Evolutionary conservation across 75 land plant species (phyloP).

Genomic region (Gnetum montanum): DNA sequence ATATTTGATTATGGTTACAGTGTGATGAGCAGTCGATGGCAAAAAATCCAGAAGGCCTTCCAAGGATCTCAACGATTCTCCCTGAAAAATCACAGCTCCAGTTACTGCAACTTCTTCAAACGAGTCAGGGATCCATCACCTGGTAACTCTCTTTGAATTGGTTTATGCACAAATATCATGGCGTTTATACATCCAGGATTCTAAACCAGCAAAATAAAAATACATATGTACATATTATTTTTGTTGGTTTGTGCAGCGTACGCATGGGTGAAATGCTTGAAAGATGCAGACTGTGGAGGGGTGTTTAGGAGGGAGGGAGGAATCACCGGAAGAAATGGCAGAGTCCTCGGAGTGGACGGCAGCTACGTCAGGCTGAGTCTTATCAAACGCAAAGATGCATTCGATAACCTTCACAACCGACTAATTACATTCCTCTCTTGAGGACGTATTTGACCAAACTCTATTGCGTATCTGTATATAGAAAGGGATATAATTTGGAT

Average conservation of each 20-base stretch:
- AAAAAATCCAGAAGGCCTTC: constrained; percentile 21
- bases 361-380: constrained; percentile 42
- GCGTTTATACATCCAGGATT: too few species aligned
- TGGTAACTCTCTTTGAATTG: too few species aligned
- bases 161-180: too few species aligned
- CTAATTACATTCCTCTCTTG: too few species aligned
- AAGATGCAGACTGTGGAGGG: constrained; percentile 32
- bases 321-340: constrained; percentile 35
- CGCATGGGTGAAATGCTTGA: constrained; percentile 66
- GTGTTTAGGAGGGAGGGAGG: constrained; percentile 33
- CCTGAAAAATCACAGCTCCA: constrained; percentile 35
- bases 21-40: constrained; percentile 50
- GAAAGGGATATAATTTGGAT: too few species aligned
- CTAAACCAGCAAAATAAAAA: too few species aligned
- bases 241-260: constrained; percentile 11
- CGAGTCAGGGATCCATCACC: constrained; percentile 46
- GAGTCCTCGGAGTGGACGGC: constrained; percentile 17
- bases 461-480: too few species aligned
- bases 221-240: too few species aligned
- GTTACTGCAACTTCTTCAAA: constrained; percentile 52
- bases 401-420: too few species aligned
- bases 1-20: constrained; percentile 50
- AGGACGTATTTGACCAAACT: too few species aligned
- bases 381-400: too few species aligned
- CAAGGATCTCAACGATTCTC: constrained; percentile 42